Evolutionary conservation across 345 rosid species (phyloP), one percentile per base, ranked within the genome.

Genomic region (Kernera saxatilis): DNA sequence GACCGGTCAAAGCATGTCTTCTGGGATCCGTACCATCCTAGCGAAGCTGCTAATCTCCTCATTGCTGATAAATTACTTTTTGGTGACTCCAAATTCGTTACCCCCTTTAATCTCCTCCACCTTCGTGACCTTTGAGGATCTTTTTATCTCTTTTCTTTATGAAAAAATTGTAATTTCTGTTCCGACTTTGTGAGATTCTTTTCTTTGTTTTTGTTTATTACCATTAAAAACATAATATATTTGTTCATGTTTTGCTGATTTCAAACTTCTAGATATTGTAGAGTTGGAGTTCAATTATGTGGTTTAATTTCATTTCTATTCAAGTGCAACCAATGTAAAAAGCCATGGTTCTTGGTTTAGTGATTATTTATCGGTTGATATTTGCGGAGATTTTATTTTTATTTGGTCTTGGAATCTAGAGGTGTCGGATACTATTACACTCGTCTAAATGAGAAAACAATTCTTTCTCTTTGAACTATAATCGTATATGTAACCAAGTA

Each of bases 1-100:
- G 88, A 91, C 55, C 83, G 94, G 52, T 52, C 80, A 17, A 89
- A 85, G 69, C 87, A 86, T 74, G 94, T 91, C 13, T 91, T 93
- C 52, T 91, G 96, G 97, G 94, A 93, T 74, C 86, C 96, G 40
- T 91, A 87, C 76, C 94, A 91, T 73, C 97, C 91, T 29, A 89
- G 88, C 14, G 96, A 93, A 64, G 94, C 96, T 8, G 87, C 97
- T 41, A 91, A 87, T 64, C 39, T 88, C 33, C 63, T 89, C 9
- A 55, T 87, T 29, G 97, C 92, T 11, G 85, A 82, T 52, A 83
- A 85, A 78, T 79, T 86, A 32, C 39, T 91, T 9, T 75, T 81
- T 15, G 98, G 93, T 3, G 86, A 79, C 25, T 46, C 79, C 2
- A 81, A 45, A 25, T 83, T 69, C 57, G 77, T 87, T 3, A 79